Percentiles rank a stretch among this genome's conserved stretches.
Conservation (phyloP, 2,329 filamentous ascomycete species). For the Trichoderma guizhouense region DNA sequence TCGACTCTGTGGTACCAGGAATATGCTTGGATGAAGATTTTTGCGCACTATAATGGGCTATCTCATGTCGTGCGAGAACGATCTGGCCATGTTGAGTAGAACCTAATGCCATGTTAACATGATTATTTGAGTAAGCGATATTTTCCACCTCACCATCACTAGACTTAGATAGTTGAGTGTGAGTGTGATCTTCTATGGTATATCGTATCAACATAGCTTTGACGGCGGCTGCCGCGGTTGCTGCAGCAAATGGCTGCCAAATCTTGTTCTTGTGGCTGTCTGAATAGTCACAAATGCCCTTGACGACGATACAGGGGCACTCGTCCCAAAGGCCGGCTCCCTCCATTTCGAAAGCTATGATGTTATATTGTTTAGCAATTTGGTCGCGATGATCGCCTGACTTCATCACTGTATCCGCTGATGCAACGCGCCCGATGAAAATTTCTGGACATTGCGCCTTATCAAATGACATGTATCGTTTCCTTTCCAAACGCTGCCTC, state of each 20-base stretch:
- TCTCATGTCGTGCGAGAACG: background rate
- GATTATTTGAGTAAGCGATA: fast-evolving
- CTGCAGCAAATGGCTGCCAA: conserved; percentile 27
- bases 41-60: no score
- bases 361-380: conserved; percentile 23
- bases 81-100: background rate
- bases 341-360: conserved; percentile 34
- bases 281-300: conserved; percentile 37
- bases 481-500: background rate
- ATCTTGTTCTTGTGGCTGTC: conserved; percentile 37
- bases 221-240: conserved; percentile 17
- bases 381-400: conserved; percentile 33
- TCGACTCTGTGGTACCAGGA: background rate
- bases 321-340: conserved; percentile 28
- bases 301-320: conserved; percentile 34
- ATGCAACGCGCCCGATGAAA: conserved; percentile 35
- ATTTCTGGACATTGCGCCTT: conserved; percentile 1
- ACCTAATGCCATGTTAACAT: background rate
- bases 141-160: background rate
- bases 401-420: conserved; percentile 39
- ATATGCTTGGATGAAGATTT: background rate
- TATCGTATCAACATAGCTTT: background rate
- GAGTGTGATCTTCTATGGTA: background rate
- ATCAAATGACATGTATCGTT: background rate
- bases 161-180: background rate